Evolutionary conservation across 768 basidiomycete species (phyloP), one percentile per base, ranked within the genome.

Genomic region (Paxillus involutus): DNA sequence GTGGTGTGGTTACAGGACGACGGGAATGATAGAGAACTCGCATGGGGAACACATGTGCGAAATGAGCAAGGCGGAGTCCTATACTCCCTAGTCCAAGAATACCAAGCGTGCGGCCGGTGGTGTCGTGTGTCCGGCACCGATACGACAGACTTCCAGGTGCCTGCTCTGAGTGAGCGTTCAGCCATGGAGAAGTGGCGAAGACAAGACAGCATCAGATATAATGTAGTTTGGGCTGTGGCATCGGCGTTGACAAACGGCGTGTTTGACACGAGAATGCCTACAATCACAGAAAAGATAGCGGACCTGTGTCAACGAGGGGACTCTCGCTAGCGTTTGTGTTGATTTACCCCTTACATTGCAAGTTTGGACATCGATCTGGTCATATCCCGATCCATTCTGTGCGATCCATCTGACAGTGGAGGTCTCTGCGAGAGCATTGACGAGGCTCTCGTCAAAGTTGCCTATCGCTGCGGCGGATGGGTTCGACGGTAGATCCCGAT

Each of bases 361-460:
- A 2, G 85, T 86, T 21, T 73, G 73, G 17, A 91, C 82, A 62
- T 92, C 88, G 55, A 94, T 85, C 51, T 84, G 82, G 67, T 94
- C 91, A 63, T 94, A 94, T 0, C 92, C 91, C 0, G 91, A 89
- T 10, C 91, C 91, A 53, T 91, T 93, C 70, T 92, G 91, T 6
- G 85, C 88, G 63, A 94, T 89, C 84, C 86, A 91, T 65, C 84
- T 84, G 49, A 92, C 78, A 21, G 73, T 75, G 1, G 74, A 57
- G 21, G 73, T 75, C 17, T 48, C 56, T 1, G 91, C 83, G 8
- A 94, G 75, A 0, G 77, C 80, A 44, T 78, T 69, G 58, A 95
- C 80, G 53, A 95, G 75, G 58, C 84, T 85, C 62, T 80, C 79
- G 67, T 95, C 89, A 63, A 91, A 91, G n/a, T 80, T 72, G 19